Evolutionary conservation across 257 asterid genomes (phyloP).

Genomic region (Fraxinus quadrangulata): DNA sequence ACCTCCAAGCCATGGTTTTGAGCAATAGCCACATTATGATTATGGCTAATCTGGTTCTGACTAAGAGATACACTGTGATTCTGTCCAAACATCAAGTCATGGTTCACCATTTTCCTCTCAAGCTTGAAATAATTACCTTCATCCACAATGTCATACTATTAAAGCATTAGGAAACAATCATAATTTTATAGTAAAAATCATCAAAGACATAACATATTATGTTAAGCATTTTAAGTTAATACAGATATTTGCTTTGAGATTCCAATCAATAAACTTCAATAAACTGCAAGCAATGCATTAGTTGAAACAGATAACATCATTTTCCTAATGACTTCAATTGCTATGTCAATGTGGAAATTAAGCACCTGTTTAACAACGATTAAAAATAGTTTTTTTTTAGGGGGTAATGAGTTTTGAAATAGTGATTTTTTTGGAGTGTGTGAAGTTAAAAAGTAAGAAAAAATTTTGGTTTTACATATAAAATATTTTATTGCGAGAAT

Average conservation of each 20-base stretch:
- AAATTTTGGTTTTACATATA: too few species aligned
- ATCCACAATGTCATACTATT: conserved; percentile 11
- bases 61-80: conserved; percentile 43
- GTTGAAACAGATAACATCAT: background rate
- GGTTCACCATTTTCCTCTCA: conserved; percentile 51
- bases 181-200: background rate
- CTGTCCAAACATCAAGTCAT: conserved; percentile 58
- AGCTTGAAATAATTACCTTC: conserved; percentile 24
- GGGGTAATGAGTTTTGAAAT: too few species aligned
- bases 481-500: too few species aligned
- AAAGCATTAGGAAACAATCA: conserved; percentile 4
- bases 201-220: background rate
- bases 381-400: too few species aligned
- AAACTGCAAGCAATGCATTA: background rate
- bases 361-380: too few species aligned
- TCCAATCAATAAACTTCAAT: background rate
- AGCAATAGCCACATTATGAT: conserved; percentile 46
- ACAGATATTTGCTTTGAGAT: background rate
- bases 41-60: conserved; percentile 59
- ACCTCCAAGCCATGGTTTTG: conserved; percentile 56
- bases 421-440: too few species aligned
- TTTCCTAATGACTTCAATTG: too few species aligned
- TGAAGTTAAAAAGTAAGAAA: too few species aligned
- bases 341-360: too few species aligned
- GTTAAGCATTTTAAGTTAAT: background rate